phyloP scores from a whole-genome alignment of 1,284 basidiomycete species.

The Coniferiporia sulphurascens region DNA sequence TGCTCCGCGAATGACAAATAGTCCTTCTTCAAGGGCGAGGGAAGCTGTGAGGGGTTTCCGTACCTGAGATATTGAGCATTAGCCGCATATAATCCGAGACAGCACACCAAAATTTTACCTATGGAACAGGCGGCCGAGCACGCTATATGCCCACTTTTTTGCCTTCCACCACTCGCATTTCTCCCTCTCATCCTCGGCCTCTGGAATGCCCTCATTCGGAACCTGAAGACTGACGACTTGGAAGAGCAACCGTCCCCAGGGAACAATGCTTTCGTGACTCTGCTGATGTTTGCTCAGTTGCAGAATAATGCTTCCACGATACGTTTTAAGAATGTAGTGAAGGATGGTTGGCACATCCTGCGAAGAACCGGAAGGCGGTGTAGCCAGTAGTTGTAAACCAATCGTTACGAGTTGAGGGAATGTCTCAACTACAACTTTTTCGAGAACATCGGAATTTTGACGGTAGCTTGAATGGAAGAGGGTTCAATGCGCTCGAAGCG shows the following conservation, averaged over 20 bases:
- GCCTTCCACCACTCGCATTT: slow-evolving; percentile 81
- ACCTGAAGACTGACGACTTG: slow-evolving; percentile 66
- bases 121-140: slow-evolving; percentile 71
- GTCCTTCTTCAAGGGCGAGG: slow-evolving; percentile 59
- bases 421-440: slow-evolving; percentile 52
- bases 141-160: slow-evolving; percentile 85
- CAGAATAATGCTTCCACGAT: slow-evolving; percentile 73
- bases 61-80: slow-evolving; percentile 40
- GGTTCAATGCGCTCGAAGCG: neutral
- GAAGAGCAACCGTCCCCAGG: slow-evolving; percentile 83
- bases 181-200: slow-evolving; percentile 71
- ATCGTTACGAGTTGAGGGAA: slow-evolving; percentile 73
- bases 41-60: slow-evolving; percentile 82
- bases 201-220: slow-evolving; percentile 60
- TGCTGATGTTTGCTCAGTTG: slow-evolving; percentile 73
- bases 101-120: slow-evolving; percentile 35
- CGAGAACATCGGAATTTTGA: slow-evolving; percentile 53
- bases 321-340: slow-evolving; percentile 78
- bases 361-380: slow-evolving; percentile 49
- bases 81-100: slow-evolving; percentile 5
- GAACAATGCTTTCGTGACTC: slow-evolving; percentile 64
- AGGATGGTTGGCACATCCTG: slow-evolving; percentile 74
- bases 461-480: slow-evolving; percentile 49
- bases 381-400: slow-evolving; percentile 58
- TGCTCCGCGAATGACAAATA: slow-evolving; percentile 72